Base-by-base conservation (phyloP, 805 yeast genomes). In the Debaryomyces tyrocola region DNA sequence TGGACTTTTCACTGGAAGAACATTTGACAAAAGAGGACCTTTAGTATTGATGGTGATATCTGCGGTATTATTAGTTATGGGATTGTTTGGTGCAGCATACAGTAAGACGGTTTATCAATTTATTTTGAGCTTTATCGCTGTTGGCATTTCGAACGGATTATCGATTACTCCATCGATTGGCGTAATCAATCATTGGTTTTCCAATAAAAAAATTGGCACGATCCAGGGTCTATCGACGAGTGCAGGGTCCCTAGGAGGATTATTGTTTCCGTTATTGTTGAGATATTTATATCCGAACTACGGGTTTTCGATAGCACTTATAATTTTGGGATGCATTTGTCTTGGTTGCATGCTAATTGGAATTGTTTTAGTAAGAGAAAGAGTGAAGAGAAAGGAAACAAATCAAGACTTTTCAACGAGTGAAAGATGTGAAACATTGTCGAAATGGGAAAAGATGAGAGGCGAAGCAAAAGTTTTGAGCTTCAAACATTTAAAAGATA, bases 161-260 rank as follows among this genome's bases (percentile, higher is more conserved):
- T 67, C 81, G 18, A 75, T 82, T 63, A 75, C 84, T 9, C 89
- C 90, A 0, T 55, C 82, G 15, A 69, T 85, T 1, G 78, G 86
- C 9, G 81, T 79, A 12, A 74, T 84, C 0, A 79, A 83, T 18
- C 89, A 85, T 51, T 85, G 87, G 84, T 85, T 85, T 58, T 67
- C 71, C 29, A 62, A 63, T 29, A 82, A 72, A 53, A 54, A 69
- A 73, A 48, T 85, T 43, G 55, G 63, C 27, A 41, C 50, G 37
- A 48, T 83, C 5, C 67, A 82, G 29, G 87, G 89, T 0, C 52
- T 83, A 3, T 84, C 85, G 3, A 79, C 84, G 45, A 64, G 80
- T 64, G 90, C 89, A 2, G 87, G 87, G 1, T 79, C 86, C 3
- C 62, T 82, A 6, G 90, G 89, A 1, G 90, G 90, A 4, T 69